Evolutionary conservation across 2,329 filamentous ascomycete species (phyloP).

Genomic region (Trichoderma polysporum): DNA sequence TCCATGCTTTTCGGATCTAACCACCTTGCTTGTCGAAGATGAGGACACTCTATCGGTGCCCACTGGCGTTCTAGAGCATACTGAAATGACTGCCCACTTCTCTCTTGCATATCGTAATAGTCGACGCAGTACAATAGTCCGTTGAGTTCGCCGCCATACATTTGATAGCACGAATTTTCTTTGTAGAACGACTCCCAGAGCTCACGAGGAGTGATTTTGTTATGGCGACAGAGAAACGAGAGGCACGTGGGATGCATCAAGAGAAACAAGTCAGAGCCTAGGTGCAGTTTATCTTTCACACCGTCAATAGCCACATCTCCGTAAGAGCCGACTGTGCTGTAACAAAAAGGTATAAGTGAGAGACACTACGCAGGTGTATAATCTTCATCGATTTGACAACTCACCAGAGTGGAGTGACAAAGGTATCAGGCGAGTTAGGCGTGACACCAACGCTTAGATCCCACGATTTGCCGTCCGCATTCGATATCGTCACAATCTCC

Average conservation of each 20-base stretch:
- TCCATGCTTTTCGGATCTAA: constrained; percentile 6
- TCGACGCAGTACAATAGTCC: constrained; percentile 1
- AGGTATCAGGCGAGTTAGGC: neutral
- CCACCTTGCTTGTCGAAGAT: neutral
- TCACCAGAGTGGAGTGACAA: constrained; percentile 8
- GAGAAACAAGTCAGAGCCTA: neutral
- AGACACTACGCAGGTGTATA: neutral
- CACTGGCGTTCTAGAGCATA: neutral
- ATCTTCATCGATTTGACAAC: neutral
- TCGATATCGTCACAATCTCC: constrained; percentile 1
- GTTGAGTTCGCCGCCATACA: neutral
- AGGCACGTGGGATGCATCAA: neutral
- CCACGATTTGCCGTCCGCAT: neutral
- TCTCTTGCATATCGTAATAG: neutral
- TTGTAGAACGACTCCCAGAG: neutral
- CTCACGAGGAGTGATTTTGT: neutral
- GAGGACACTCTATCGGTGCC: neutral
- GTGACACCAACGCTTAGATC: neutral
- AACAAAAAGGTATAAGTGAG: neutral
- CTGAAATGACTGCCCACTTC: neutral
- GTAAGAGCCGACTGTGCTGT: neutral
- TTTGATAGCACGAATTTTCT: neutral
- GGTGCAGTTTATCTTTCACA: neutral
- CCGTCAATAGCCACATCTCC: neutral
- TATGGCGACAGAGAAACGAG: neutral